A percentile compares a stretch with the other conserved stretches of the same genome.
These are phyloP conservation scores for Amniculicola lignicola DNA, from an alignment of 495 filamentous ascomycete genomes.

Conservation along the genomic window DNA sequence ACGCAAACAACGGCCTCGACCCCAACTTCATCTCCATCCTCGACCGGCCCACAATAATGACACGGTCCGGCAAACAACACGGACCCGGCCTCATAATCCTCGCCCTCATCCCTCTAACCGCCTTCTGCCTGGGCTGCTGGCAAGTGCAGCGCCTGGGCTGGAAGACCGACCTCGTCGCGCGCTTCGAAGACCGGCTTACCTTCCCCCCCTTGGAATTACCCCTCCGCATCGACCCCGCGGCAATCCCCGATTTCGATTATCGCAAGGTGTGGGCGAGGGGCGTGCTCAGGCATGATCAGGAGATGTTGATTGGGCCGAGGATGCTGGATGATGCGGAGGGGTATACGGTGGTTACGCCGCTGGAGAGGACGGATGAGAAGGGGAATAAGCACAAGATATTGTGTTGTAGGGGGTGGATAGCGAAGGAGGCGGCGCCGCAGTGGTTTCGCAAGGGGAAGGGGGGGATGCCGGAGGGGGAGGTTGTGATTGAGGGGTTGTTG, in stretches of 20 bases:
- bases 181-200: conserved; percentile 83
- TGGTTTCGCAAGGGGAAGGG: conserved; percentile 52
- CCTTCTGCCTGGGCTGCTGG: conserved; percentile 89
- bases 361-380: conserved; percentile 61
- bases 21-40: conserved; percentile 75
- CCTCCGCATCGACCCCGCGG: conserved; percentile 70
- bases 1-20: conserved; percentile 33
- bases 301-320: conserved; percentile 93
- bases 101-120: conserved; percentile 84
- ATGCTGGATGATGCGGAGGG: conserved; percentile 86
- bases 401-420: conserved; percentile 87
- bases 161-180: conserved; percentile 89
- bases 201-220: conserved; percentile 84
- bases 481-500: conserved; percentile 78
- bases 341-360: conserved; percentile 83
- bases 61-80: conserved; percentile 69
- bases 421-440: conserved; percentile 64
- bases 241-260: conserved; percentile 87
- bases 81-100: conserved; percentile 79
- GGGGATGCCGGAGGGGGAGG: conserved; percentile 60
- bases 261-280: conserved; percentile 78
- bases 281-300: conserved; percentile 74
- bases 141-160: conserved; percentile 89
- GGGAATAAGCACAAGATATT: conserved; percentile 55
- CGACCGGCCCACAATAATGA: conserved; percentile 75